Percentiles rank a stretch among this genome's conserved stretches.
Evolutionary conservation across 2,329 filamentous ascomycete species (phyloP).

Genomic region (Colletotrichum filicis): DNA sequence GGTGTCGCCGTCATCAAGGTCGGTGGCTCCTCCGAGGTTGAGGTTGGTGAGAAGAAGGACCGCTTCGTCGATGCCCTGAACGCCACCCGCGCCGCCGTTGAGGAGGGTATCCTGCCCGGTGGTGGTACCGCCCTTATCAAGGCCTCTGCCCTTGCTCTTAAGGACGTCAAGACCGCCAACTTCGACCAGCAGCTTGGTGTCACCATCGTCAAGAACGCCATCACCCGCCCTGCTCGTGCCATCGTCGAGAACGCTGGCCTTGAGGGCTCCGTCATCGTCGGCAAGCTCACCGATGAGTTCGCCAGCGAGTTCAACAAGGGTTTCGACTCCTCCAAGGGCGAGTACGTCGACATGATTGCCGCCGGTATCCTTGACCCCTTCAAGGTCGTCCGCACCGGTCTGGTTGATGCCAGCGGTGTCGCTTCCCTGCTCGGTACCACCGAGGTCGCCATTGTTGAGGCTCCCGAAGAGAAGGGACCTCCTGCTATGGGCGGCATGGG

Average conservation of each 20-base stretch:
- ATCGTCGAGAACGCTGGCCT: conserved; percentile 98
- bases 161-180: conserved; percentile 87
- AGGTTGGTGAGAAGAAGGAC: conserved; percentile 99
- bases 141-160: conserved; percentile 90
- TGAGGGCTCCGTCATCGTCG: conserved; percentile 95
- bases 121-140: conserved; percentile 98
- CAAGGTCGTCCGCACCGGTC: conserved; percentile 98
- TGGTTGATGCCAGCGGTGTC: conserved; percentile 94
- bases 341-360: conserved; percentile 98
- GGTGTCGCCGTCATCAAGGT: conserved; percentile 99
- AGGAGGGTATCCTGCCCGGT: conserved; percentile 98
- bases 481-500: conserved; percentile 73
- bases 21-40: conserved; percentile 95
- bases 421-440: conserved; percentile 97
- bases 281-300: conserved; percentile 97
- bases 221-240: conserved; percentile 91
- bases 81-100: conserved; percentile 96
- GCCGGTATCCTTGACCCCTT: conserved; percentile 98
- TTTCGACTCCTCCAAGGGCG: conserved; percentile 94
- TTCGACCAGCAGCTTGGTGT: conserved; percentile 99
- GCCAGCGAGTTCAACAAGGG: conserved; percentile 96
- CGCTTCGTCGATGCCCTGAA: conserved; percentile 98
- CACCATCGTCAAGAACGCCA: conserved; percentile 96
- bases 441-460: conserved; percentile 97
- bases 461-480: conserved; percentile 86